Base-by-base conservation (phyloP, 441 rosid genomes). In the Eruca vesicaria region DNA sequence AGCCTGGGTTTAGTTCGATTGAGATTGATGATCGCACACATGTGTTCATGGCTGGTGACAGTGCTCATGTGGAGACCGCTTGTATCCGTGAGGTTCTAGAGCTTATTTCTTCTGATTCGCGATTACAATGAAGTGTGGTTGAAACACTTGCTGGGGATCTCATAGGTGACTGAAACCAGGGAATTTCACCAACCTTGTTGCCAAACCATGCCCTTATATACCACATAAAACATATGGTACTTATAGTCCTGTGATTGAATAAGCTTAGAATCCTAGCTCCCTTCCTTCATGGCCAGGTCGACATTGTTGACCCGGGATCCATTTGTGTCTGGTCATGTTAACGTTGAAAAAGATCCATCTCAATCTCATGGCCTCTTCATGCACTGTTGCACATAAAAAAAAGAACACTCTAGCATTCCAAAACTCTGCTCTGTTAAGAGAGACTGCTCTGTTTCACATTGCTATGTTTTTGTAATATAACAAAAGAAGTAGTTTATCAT, bases 1-100 rank as follows among this genome's bases (percentile, higher is more conserved):
- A 67, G 61, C 94, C 93, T 11, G 96, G 96, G 33, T 84, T 81
- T 75, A 91, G 94, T 72, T 86, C 94, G 5, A 71, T 91, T 62
- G 98, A 91, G 84, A 78, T 88, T 45, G 86, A 81, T 64, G 72
- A 84, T 75, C 23, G 50, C 31, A 77, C 69, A 53, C 88, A 93
- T 75, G 88, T 85, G 68, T 93, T 93, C 80, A 84, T 87, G 75
- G 89, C 94, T 0, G 82, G 88, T 18, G 93, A 91, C 72, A 82
- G 78, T 74, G 80, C 87, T 3, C 97, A 93, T 66, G 29, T n/a
- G 0, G 82, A 88, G 41, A 76, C 85, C 0, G 69, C 79, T 45
- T 21, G 61, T 21, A 83, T 93, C 45, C 80, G 86, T 59, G 72
- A 66, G 18, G 82, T 80, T 72, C 83, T 93, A 8, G 76, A 87